These are phyloP conservation scores for Ganoderma meredithae DNA, from an alignment of 1,284 basidiomycete genomes.

Conservation along the genomic window DNA sequence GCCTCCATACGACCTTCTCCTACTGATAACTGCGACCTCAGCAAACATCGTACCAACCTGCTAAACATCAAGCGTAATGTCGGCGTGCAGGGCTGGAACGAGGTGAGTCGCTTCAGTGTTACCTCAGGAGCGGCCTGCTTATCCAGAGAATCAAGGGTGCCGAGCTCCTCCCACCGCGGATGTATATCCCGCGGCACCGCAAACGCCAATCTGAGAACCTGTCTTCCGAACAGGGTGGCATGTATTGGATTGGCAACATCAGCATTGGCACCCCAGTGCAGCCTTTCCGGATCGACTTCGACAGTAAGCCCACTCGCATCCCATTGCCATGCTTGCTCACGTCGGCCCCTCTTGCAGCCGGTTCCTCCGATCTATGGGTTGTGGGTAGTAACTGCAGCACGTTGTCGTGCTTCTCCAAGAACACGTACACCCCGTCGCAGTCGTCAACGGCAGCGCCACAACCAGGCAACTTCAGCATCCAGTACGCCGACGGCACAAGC, in stretches of 20 bases:
- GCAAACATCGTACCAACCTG: constrained; percentile 39
- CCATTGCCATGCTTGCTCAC: not conserved
- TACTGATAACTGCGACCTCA: constrained; percentile 9
- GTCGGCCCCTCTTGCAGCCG: constrained; percentile 9
- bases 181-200: constrained; percentile 15
- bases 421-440: constrained; percentile 40
- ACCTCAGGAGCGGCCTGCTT: not conserved
- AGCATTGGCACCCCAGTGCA: constrained; percentile 41
- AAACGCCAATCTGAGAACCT: constrained; percentile 34
- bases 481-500: constrained; percentile 54
- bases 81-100: constrained; percentile 19
- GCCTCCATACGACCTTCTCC: not conserved
- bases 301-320: constrained; percentile 16
- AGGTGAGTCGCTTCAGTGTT: not conserved
- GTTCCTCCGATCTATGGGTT: constrained; percentile 44
- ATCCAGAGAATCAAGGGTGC: constrained; percentile 26
- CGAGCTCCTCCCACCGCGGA: constrained; percentile 20
- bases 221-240: constrained; percentile 32
- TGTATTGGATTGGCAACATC: constrained; percentile 41
- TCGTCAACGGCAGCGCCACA: constrained; percentile 43
- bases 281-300: constrained; percentile 38
- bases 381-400: constrained; percentile 46
- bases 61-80: constrained; percentile 36
- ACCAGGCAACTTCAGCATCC: constrained; percentile 42
- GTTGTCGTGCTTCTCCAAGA: constrained; percentile 44